phyloP scores from a whole-genome alignment of 2,329 filamentous ascomycete species.

The Colletotrichum endophyticum region DNA sequence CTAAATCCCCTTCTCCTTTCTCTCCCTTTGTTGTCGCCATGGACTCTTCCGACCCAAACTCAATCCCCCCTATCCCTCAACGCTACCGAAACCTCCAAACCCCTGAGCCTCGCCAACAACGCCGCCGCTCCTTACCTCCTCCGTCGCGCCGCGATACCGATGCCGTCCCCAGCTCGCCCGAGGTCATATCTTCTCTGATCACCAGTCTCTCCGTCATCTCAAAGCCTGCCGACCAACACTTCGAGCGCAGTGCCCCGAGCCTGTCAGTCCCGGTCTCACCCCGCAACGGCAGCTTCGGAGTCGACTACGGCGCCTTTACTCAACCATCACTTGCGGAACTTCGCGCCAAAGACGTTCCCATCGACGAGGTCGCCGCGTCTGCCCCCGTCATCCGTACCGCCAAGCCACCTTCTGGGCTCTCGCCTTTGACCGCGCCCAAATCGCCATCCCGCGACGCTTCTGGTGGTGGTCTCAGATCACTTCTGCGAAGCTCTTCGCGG shows the following conservation, averaged over 20 bases:
- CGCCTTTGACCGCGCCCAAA: conserved; percentile 69
- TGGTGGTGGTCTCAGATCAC: conserved; percentile 58
- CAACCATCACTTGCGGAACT: conserved; percentile 55
- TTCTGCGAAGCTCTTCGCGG: conserved; percentile 62
- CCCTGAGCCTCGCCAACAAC: conserved; percentile 9
- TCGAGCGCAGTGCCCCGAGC: conserved; percentile 58
- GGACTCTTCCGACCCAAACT: conserved; percentile 15
- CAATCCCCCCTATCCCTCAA: conserved; percentile 23
- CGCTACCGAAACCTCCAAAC: conserved; percentile 21
- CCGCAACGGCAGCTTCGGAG: conserved; percentile 63
- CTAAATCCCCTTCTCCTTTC: background rate
- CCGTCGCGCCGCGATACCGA: conserved; percentile 24
- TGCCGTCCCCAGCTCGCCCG: conserved; percentile 62
- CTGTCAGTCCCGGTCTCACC: conserved; percentile 44
- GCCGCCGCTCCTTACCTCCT: conserved; percentile 19
- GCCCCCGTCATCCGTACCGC: conserved; percentile 81
- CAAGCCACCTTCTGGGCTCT: conserved; percentile 79
- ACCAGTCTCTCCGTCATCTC: conserved; percentile 74
- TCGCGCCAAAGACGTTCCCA: conserved; percentile 49
- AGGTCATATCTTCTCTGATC: conserved; percentile 73
- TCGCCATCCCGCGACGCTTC: conserved; percentile 54
- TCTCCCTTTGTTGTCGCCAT: conserved; percentile 12
- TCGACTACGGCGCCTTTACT: conserved; percentile 74
- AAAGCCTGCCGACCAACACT: conserved; percentile 70
- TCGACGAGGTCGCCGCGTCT: conserved; percentile 65